Percentiles rank a stretch among this genome's conserved stretches.
These are phyloP conservation scores for Termitomyces sp. DNA, from an alignment of 768 basidiomycete species.

Conservation along the genomic window DNA sequence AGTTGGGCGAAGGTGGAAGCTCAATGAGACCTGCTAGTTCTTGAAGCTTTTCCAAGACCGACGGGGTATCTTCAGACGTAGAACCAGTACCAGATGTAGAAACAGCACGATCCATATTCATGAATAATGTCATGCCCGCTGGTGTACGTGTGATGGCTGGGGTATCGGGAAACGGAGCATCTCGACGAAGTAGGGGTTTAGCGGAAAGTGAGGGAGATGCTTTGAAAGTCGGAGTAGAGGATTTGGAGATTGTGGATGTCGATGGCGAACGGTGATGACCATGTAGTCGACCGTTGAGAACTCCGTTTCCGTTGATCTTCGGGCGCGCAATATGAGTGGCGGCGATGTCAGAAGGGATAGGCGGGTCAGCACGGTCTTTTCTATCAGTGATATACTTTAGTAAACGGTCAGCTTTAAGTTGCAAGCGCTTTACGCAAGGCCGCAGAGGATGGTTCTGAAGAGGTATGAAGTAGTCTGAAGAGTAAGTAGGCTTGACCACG, in stretches of 20 bases:
- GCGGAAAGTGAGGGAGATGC: conserved; percentile 20
- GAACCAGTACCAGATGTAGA: conserved; percentile 18
- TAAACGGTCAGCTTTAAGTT: conserved; percentile 79
- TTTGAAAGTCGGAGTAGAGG: conserved; percentile 23
- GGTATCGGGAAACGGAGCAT: conserved; percentile 57
- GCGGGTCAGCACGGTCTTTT: conserved; percentile 72
- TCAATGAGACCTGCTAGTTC: conserved; percentile 31
- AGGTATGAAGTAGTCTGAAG: background rate
- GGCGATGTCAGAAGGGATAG: conserved; percentile 47
- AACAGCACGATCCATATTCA: conserved; percentile 51
- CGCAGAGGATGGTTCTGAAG: conserved; percentile 84
- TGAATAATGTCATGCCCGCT: conserved; percentile 69
- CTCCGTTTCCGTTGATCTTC: conserved; percentile 36
- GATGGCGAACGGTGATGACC: conserved; percentile 36
- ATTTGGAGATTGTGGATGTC: conserved; percentile 24
- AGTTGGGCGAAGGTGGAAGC: conserved; percentile 29
- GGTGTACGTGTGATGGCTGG: conserved; percentile 67
- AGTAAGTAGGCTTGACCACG: conserved; percentile 23
- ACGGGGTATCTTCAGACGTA: conserved; percentile 7
- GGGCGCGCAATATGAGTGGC: conserved; percentile 27
- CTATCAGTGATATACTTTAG: conserved; percentile 87
- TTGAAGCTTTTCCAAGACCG: conserved; percentile 26
- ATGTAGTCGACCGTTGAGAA: conserved; percentile 35
- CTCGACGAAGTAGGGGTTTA: conserved; percentile 26
- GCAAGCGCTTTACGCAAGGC: conserved; percentile 73